These are phyloP conservation scores for Teratosphaeria destructans DNA, from an alignment of 2,329 filamentous ascomycete species.

Conservation along the genomic window DNA sequence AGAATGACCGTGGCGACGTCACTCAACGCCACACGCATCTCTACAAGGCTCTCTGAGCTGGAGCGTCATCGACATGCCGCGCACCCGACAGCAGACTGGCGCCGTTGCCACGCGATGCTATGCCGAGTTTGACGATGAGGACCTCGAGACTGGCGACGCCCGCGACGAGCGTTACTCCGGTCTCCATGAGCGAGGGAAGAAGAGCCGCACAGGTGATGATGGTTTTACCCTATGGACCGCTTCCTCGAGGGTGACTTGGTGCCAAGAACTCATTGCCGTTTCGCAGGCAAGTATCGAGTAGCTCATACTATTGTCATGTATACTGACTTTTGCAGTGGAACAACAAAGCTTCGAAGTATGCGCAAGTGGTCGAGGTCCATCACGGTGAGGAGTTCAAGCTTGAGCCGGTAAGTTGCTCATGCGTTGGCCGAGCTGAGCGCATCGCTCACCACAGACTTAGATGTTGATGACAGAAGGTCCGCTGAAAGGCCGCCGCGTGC, in stretches of 20 bases:
- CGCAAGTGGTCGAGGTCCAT: slow-evolving; percentile 2
- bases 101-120: background rate
- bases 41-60: background rate
- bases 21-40: background rate
- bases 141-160: background rate
- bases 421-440: background rate
- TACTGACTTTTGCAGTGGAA: slow-evolving; percentile 2
- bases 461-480: slow-evolving; percentile 9
- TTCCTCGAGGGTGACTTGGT: background rate
- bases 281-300: background rate
- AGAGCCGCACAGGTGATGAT: too few species aligned
- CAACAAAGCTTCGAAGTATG: background rate
- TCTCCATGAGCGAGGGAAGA: too few species aligned
- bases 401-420: slow-evolving; percentile 4
- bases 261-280: background rate
- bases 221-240: background rate
- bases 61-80: background rate
- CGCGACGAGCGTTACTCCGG: too few species aligned
- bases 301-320: background rate
- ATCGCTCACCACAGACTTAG: slow-evolving; percentile 1
- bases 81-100: background rate
- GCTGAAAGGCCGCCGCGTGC: slow-evolving; percentile 8
- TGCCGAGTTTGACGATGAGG: background rate
- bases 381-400: slow-evolving; percentile 4
- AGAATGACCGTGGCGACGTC: background rate